Base-by-base conservation (phyloP, 139 green algal genomes). In the Zygnema circumcarinatum region DNA sequence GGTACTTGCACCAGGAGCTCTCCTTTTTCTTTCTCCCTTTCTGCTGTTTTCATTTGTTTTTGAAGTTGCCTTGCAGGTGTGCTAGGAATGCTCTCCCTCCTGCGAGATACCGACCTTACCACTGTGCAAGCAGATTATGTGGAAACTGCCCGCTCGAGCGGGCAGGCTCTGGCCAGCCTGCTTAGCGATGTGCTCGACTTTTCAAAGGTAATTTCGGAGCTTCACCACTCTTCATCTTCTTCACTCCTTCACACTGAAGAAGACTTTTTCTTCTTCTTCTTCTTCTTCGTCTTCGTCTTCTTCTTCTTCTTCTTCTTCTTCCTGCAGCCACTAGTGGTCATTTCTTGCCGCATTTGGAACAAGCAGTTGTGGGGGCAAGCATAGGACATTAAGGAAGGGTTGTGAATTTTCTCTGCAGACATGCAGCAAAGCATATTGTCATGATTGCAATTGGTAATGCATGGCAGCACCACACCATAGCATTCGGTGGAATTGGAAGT, bases 151-250 rank as follows among this genome's bases (percentile, higher is more conserved):
- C 88, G 89, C 2, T 81, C 62, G 85, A 94, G 81, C 35, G 95
- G 95, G 0, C 94, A 97, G 87, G 95, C 95, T 2, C 92, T 98
- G 67, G 90, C 98, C 7, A 95, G 92, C 1, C 92, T 98, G 25
- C 96, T 98, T 82, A 96, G 93, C 1, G 96, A 98, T 89, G 97
- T 98, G 79, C 91, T 98, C 67, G 96, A 98, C 89, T 96, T 98
- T 41, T 93, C 79, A 0, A 94, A 95, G 82, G 96, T 98, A 67
- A 25, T 29, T 33, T 72, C n/a, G n/a, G n/a, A n/a, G n/a, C n/a
- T n/a, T n/a, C n/a, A n/a, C n/a, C n/a, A n/a, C n/a, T n/a, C n/a
- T n/a, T n/a, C n/a, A n/a, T n/a, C n/a, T n/a, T n/a, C n/a, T n/a
- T n/a, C n/a, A n/a, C n/a, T n/a, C n/a, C n/a, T n/a, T n/a, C n/a